Base-by-base conservation (phyloP, 352 stramenopile genomes). In the Aphanomyces cochlioides region DNA sequence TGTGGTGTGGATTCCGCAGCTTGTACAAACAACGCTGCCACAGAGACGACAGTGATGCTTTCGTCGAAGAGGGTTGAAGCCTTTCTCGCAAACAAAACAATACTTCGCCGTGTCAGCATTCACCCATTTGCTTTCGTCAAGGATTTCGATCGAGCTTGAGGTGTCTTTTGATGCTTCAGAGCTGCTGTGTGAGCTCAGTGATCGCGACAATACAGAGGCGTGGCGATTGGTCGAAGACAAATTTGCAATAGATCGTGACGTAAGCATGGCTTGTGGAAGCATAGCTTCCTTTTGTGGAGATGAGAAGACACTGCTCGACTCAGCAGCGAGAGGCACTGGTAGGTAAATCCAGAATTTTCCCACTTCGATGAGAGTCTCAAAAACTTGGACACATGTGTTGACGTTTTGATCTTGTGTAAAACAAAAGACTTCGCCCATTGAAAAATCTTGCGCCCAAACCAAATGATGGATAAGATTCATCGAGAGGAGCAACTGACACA, bases 401-500 rank as follows among this genome's bases (percentile, higher is more conserved):
- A 74, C 72, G 28, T 91, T 82, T 47, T 66, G 50, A 53, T 83
- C 77, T 40, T 89, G 77, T 5, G 77, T 75, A 69, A 95, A 81
- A 61, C 83, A 86, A 73, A 84, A 95, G 21, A 85, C 81, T 63
- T 95, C 87, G 47, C 76, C 74, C 36, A 58, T 56, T 19, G 80
- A 87, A 72, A 95, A 95, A 67, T 90, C 85, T 38, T 88, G 87
- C 56, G 90, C 81, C 87, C 87, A 95, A 65, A 91, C 79, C 47
- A 93, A 79, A 76, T 95, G 87, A 72, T 95, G 87, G 41, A 95
- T 75, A 37, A 92, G 59, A 60, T 95, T 95, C 87, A 93, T 95
- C 7, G 78, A 78, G n/a, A 93, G 56, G 39, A 95, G 69, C 39
- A 81, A 79, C 10, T 80, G 77, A 54, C 82, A 76, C 43, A 93